Conservation (phyloP, 1,284 basidiomycete species). For the Boletus mariae region DNA sequence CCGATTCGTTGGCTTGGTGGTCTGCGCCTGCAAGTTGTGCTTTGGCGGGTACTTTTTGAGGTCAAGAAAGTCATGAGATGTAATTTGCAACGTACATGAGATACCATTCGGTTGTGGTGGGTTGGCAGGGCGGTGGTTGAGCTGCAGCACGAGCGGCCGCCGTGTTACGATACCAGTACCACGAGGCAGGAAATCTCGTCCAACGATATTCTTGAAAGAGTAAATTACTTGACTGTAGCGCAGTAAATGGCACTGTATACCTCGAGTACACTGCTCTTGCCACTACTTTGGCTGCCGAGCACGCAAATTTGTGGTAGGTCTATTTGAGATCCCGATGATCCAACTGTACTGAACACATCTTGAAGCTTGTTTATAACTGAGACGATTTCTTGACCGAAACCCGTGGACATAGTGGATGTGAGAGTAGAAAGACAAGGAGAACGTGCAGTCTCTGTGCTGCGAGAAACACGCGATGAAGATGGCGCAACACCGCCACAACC, state of each 20-base stretch:
- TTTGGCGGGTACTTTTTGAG: conserved; percentile 20
- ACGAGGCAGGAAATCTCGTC: conserved; percentile 94
- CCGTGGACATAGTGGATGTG: conserved; percentile 48
- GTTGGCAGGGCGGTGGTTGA: conserved; percentile 78
- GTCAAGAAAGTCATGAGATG: conserved; percentile 3
- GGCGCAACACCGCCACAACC: conserved; percentile 27
- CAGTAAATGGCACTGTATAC: conserved; percentile 37
- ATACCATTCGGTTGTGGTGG: conserved; percentile 47
- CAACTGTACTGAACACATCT: conserved; percentile 82
- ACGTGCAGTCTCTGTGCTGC: conserved; percentile 4
- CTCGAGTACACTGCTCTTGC: conserved; percentile 85
- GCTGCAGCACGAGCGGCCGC: conserved; percentile 91
- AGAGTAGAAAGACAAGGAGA: conserved; percentile 15
- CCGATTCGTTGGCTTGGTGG: conserved; percentile 79
- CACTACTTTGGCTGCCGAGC: conserved; percentile 81
- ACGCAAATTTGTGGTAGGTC: conserved; percentile 87
- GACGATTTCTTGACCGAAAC: conserved; percentile 76
- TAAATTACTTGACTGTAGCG: conserved; percentile 1
- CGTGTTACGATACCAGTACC: conserved; percentile 97
- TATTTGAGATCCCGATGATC: conserved; percentile 69
- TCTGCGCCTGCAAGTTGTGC: conserved; percentile 51
- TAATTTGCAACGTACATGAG: conserved; percentile 30
- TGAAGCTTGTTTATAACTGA: conserved; percentile 78
- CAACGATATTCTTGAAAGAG: conserved; percentile 85
- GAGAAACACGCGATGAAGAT: conserved; percentile 27